Conservation (phyloP, 2,329 filamentous ascomycete species). For the Sporothrix protearum region DNA sequence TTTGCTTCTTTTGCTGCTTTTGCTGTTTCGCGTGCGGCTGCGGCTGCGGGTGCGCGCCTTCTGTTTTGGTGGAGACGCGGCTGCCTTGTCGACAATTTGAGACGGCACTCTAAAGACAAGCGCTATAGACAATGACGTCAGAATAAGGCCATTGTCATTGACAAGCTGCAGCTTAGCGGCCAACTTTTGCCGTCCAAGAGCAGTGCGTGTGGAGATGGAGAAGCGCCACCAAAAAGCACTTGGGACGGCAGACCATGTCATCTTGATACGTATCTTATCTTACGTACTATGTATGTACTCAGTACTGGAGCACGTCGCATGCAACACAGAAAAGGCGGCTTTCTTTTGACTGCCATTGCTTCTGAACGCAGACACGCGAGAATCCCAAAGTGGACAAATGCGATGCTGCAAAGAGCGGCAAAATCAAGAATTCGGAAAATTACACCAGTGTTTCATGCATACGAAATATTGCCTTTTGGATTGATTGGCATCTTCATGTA, state of each 20-base stretch:
- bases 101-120: not conserved
- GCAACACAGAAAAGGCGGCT: not conserved
- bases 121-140: conserved; percentile 21
- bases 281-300: too few species aligned
- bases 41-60: not conserved
- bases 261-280: too few species aligned
- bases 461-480: not conserved
- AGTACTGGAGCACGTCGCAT: too few species aligned
- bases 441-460: not conserved
- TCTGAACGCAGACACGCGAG: not conserved
- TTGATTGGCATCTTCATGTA: not conserved
- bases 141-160: conserved; percentile 20
- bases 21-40: too few species aligned
- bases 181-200: conserved; percentile 2
- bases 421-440: conserved; percentile 4
- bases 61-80: not conserved
- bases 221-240: not conserved
- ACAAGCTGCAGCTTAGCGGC: not conserved
- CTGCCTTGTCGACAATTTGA: not conserved
- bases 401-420: not conserved
- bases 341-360: not conserved
- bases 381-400: conserved; percentile 5
- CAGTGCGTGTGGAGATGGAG: not conserved
- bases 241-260: not conserved
- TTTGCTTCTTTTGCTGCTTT: not conserved